phyloP scores from a whole-genome alignment of 228 moss, liverwort and hornwort species.

The Sphagnum fallax region DNA sequence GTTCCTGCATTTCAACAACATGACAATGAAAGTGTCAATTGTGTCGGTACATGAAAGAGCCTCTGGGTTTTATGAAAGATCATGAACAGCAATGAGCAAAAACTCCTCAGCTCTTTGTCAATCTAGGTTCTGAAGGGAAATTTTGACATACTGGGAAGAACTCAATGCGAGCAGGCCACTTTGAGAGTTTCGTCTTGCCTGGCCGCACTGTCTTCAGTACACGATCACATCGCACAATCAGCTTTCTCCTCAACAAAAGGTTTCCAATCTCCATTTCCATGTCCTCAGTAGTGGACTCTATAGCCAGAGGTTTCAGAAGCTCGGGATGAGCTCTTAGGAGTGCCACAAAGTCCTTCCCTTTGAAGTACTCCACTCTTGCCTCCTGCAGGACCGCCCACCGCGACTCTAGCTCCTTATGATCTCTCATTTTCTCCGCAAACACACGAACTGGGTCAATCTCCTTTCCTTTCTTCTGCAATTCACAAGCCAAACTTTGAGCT shows the following conservation, averaged over 20 bases:
- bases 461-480: slow-evolving; percentile 47
- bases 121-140: too few relatives aligned
- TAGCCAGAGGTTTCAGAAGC: slow-evolving; percentile 57
- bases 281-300: slow-evolving; percentile 54
- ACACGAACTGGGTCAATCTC: slow-evolving; percentile 51
- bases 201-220: slow-evolving; percentile 84
- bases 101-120: too few relatives aligned
- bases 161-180: slow-evolving; percentile 96
- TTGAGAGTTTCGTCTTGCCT: slow-evolving; percentile 92
- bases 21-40: background rate
- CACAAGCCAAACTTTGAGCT: background rate
- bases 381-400: slow-evolving; percentile 97
- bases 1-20: slow-evolving; percentile 46
- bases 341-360: slow-evolving; percentile 75
- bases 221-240: slow-evolving; percentile 82
- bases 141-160: slow-evolving; percentile 36
- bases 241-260: slow-evolving; percentile 63
- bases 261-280: slow-evolving; percentile 72
- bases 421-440: slow-evolving; percentile 83
- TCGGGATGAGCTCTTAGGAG: slow-evolving; percentile 74
- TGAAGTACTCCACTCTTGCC: slow-evolving; percentile 90
- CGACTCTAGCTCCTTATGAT: slow-evolving; percentile 88
- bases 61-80: too few relatives aligned
- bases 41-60: too few relatives aligned
- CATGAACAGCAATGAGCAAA: too few relatives aligned